These are phyloP conservation scores for Patellifolia procumbens DNA, from an alignment of 179 eudicot species.

Conservation along the genomic window DNA sequence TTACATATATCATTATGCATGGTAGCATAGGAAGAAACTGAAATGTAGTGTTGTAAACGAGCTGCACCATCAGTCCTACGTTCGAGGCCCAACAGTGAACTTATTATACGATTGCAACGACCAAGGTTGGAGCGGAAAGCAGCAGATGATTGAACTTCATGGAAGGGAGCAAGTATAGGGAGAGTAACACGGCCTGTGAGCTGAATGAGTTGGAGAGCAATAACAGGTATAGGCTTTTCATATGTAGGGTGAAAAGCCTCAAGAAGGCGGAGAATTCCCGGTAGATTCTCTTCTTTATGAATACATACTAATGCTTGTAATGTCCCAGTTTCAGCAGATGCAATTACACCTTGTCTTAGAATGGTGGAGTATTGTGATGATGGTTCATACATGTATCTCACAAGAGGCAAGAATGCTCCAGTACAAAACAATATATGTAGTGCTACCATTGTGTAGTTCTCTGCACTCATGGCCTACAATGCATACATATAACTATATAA, in stretches of 20 bases:
- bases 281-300: conserved; percentile 29
- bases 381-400: conserved; percentile 22
- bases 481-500: neutral
- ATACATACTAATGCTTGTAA: conserved; percentile 27
- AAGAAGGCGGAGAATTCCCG: conserved; percentile 41
- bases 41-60: conserved; percentile 32
- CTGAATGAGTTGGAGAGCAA: conserved; percentile 60
- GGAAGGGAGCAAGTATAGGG: conserved; percentile 36
- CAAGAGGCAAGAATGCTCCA: conserved; percentile 6
- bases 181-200: conserved; percentile 55
- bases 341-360: conserved; percentile 24
- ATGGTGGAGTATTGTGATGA: conserved; percentile 23
- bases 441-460: conserved; percentile 12
- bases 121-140: conserved; percentile 38
- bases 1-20: conserved; percentile 66
- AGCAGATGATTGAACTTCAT: conserved; percentile 29
- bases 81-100: conserved; percentile 36
- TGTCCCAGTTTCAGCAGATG: conserved; percentile 4
- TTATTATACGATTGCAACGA: conserved; percentile 41
- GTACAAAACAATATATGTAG: conserved; percentile 22
- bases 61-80: conserved; percentile 41
- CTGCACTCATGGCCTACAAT: conserved; percentile 20
- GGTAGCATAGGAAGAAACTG: conserved; percentile 39
- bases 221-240: conserved; percentile 15
- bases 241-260: conserved; percentile 39